phyloP scores from a whole-genome alignment of 139 green algal species.

The Chlorella sp. region DNA sequence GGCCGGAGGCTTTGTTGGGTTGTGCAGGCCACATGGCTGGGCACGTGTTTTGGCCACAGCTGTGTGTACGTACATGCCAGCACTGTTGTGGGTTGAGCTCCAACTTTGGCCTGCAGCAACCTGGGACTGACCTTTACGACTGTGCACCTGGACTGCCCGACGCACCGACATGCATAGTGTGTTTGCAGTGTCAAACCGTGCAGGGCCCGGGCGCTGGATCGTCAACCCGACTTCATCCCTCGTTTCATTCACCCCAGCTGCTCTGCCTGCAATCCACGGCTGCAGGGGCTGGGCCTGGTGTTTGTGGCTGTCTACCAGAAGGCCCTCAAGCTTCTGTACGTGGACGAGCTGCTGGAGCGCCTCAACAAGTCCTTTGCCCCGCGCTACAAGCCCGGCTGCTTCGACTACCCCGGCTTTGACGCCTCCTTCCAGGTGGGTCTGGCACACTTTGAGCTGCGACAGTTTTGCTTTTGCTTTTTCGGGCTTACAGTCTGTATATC shows the following conservation, averaged over 20 bases:
- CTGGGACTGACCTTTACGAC: no score
- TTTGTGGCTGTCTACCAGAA: slow-evolving; percentile 98
- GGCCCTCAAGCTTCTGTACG: slow-evolving; percentile 89
- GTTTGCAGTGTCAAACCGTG: no score
- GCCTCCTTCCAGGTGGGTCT: slow-evolving; percentile 17
- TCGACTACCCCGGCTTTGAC: slow-evolving; percentile 30
- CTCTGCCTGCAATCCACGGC: background rate
- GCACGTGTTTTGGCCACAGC: background rate
- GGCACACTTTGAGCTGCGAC: background rate
- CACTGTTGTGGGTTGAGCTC: no score
- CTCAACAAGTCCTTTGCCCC: slow-evolving; percentile 69
- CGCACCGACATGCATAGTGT: no score
- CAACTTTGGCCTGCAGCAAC: no score
- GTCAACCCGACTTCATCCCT: background rate
- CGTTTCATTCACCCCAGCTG: background rate
- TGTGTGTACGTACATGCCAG: background rate
- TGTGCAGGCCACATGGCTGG: background rate
- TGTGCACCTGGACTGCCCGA: no score
- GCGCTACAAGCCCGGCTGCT: slow-evolving; percentile 18
- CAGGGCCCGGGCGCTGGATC: background rate
- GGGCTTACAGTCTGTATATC: no score
- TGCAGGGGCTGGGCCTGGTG: slow-evolving; percentile 90
- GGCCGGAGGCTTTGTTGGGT: background rate
- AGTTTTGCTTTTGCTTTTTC: no score
- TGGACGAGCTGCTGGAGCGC: slow-evolving; percentile 84